phyloP scores from a whole-genome alignment of 2,329 filamentous ascomycete species.

The Pochonia chlamydosporia region DNA sequence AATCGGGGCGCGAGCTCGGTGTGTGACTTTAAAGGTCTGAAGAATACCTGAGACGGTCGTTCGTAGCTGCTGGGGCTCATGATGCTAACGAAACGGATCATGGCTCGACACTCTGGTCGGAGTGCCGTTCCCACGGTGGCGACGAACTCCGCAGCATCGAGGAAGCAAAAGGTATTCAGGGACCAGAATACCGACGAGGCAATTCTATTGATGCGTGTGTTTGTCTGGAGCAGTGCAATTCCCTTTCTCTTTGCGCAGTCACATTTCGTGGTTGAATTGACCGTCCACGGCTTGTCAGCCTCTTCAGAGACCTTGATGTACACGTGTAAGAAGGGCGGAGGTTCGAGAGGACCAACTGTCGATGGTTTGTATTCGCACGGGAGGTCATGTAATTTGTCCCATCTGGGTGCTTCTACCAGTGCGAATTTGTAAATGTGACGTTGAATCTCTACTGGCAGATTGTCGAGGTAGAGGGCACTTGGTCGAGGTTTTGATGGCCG shows the following conservation, averaged over 20 bases:
- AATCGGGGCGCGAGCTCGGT: too few relatives aligned
- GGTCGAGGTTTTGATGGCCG: neutral
- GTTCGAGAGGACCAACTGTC: neutral
- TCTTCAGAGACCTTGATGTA: too few relatives aligned
- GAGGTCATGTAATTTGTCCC: neutral
- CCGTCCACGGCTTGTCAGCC: neutral
- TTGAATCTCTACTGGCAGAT: slow-evolving; percentile 1
- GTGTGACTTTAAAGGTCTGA: too few relatives aligned
- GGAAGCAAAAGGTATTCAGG: neutral
- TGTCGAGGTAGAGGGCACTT: neutral
- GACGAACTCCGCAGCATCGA: neutral
- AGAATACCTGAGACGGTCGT: neutral
- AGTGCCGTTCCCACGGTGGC: neutral
- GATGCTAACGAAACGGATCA: slow-evolving; percentile 1
- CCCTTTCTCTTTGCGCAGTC: neutral
- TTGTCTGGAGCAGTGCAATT: neutral
- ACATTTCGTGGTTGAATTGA: neutral
- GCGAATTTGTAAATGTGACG: neutral
- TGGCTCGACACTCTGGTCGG: neutral
- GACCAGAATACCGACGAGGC: slow-evolving; percentile 3
- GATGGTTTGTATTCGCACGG: neutral
- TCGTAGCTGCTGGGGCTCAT: neutral
- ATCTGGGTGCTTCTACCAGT: neutral
- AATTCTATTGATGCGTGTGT: neutral
- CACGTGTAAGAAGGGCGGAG: neutral